These are phyloP conservation scores for Endoconidiophora polonica DNA, from an alignment of 2,329 filamentous ascomycete species.

Conservation along the genomic window DNA sequence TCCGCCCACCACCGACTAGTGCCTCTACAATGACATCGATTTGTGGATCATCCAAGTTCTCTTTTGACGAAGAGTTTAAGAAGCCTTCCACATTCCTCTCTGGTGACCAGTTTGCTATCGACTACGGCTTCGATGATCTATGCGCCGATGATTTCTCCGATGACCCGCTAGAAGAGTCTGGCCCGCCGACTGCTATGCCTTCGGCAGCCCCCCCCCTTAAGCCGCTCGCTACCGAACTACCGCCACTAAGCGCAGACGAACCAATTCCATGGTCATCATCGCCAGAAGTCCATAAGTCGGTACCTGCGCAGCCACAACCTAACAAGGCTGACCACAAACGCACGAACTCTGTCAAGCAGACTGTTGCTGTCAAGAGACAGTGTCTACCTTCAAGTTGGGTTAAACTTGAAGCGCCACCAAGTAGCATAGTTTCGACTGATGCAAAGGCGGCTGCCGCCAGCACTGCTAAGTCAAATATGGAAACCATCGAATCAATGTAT, in stretches of 20 bases:
- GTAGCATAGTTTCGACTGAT: neutral
- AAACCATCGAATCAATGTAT: slow-evolving; percentile 1
- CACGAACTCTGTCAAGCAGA: neutral
- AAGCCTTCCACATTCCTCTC: neutral
- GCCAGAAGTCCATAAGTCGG: neutral
- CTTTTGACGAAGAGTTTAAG: slow-evolving; percentile 1
- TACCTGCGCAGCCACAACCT: neutral
- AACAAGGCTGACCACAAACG: too few species aligned
- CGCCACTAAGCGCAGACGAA: neutral
- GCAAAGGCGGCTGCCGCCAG: neutral
- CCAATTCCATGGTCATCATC: slow-evolving; percentile 1
- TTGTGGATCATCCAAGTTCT: neutral
- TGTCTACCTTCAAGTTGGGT: slow-evolving; percentile 1
- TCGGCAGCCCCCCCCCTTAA: slow-evolving; percentile 1
- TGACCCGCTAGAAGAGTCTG: slow-evolving; percentile 9
- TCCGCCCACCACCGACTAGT: neutral
- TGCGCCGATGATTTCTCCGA: slow-evolving; percentile 11
- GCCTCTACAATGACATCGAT: slow-evolving; percentile 8
- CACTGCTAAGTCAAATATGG: too few species aligned
- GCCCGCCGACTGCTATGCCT: slow-evolving; percentile 6
- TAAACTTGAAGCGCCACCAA: neutral
- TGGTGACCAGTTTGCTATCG: slow-evolving; percentile 7
- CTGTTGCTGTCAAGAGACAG: slow-evolving; percentile 8
- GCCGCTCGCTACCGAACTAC: slow-evolving; percentile 2
- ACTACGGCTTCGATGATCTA: slow-evolving; percentile 12